Evolutionary conservation across 768 basidiomycete species (phyloP).

Genomic region (Suillus discolor): DNA sequence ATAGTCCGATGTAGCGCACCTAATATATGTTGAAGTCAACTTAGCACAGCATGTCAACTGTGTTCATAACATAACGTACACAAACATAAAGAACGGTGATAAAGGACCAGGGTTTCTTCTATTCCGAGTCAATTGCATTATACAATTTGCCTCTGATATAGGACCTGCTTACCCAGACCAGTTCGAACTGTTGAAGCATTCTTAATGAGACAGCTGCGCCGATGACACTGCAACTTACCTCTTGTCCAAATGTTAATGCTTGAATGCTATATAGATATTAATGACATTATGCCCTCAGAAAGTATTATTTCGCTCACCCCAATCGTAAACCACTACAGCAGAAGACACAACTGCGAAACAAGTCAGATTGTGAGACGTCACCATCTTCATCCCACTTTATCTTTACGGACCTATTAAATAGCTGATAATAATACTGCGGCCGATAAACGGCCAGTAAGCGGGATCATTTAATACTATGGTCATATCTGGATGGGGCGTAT

Average conservation of each 20-base stretch:
- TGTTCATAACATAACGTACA: neutral
- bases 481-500: too few species aligned
- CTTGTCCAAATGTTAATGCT: neutral
- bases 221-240: neutral
- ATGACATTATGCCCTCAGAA: neutral
- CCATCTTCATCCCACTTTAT: too few species aligned
- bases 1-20: neutral
- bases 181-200: neutral
- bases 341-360: neutral
- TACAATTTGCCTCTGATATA: neutral
- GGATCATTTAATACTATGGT: too few species aligned
- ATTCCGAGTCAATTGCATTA: neutral
- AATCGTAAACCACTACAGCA: neutral
- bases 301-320: neutral
- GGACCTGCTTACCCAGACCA: neutral
- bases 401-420: too few species aligned
- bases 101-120: neutral
- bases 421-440: too few species aligned
- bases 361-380: too few species aligned
- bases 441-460: too few species aligned
- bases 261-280: neutral
- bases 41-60: neutral
- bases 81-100: neutral
- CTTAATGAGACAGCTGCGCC: neutral
- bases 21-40: neutral